A percentile compares a stretch with the other conserved stretches of the same genome.
phyloP scores from a whole-genome alignment of 2,329 filamentous ascomycete genomes.

The Colletotrichum siamense region DNA sequence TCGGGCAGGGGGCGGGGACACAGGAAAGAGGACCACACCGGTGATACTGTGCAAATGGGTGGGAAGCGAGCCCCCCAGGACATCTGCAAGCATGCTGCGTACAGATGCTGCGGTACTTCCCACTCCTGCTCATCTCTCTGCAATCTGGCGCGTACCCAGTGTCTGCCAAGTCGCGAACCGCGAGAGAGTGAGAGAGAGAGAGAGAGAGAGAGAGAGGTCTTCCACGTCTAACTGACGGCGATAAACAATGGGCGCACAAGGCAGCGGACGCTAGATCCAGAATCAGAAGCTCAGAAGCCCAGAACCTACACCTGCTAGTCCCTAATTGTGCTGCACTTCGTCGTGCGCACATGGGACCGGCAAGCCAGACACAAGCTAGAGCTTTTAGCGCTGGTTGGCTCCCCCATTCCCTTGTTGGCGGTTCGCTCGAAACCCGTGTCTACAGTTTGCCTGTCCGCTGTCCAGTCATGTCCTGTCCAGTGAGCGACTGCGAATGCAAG shows the following conservation, averaged over 20 bases:
- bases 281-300: background rate
- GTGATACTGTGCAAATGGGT: background rate
- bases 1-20: background rate
- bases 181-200: background rate
- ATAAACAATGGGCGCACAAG: background rate
- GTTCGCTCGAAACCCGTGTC: background rate
- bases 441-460: background rate
- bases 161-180: background rate
- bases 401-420: background rate
- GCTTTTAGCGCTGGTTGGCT: background rate
- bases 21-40: background rate
- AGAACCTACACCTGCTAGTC: background rate
- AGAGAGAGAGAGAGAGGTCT: background rate
- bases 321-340: constrained; percentile 8
- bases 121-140: background rate
- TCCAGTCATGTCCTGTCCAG: background rate
- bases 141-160: background rate
- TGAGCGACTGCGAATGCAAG: background rate
- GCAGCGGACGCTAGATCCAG: background rate
- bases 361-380: background rate
- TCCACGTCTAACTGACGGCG: background rate
- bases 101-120: background rate
- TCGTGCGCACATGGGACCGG: constrained; percentile 11
- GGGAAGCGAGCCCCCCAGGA: no score
- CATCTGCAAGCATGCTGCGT: no score